phyloP scores from a whole-genome alignment of 225 moss, liverwort and hornwort genomes.

The Anthoceros angustus region DNA sequence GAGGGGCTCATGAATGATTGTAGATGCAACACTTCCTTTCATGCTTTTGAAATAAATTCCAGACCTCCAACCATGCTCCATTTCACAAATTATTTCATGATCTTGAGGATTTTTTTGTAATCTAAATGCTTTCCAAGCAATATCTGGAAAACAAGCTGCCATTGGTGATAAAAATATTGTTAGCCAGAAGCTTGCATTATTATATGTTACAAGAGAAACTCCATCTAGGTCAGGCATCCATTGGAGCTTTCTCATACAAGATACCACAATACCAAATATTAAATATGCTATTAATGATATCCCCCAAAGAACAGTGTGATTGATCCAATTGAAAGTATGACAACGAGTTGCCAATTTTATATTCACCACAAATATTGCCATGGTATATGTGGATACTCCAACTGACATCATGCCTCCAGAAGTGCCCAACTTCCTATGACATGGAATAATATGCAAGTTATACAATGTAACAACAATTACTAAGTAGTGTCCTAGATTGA shows the following conservation, averaged over 20 bases:
- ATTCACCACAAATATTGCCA: slow-evolving; percentile 39
- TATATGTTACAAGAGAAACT: slow-evolving; percentile 16
- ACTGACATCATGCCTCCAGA: slow-evolving; percentile 32
- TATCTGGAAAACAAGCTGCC: slow-evolving; percentile 30
- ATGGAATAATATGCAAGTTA: not conserved
- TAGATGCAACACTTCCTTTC: slow-evolving; percentile 32
- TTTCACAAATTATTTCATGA: slow-evolving; percentile 57
- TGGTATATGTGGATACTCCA: slow-evolving; percentile 37
- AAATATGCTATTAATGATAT: slow-evolving; percentile 21
- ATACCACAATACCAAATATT: slow-evolving; percentile 31
- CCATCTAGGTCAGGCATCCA: slow-evolving; percentile 25
- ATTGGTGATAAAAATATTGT: slow-evolving; percentile 36
- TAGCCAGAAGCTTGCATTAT: slow-evolving; percentile 42
- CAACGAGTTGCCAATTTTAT: slow-evolving; percentile 34
- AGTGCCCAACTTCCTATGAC: slow-evolving; percentile 32
- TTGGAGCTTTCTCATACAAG: slow-evolving; percentile 8
- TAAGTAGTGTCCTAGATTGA: not conserved
- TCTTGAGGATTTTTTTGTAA: slow-evolving; percentile 39
- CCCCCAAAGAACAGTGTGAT: slow-evolving; percentile 22
- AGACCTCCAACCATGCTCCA: slow-evolving; percentile 64
- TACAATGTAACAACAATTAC: not conserved
- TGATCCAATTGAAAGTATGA: slow-evolving; percentile 38
- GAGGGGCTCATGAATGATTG: slow-evolving; percentile 5
- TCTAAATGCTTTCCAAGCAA: slow-evolving; percentile 22
- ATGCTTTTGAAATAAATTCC: slow-evolving; percentile 25